Percentiles rank a stretch among this genome's conserved stretches.
phyloP scores from a whole-genome alignment of 202 grass and related monocot genomes.

The Brachypodium distachyon region DNA sequence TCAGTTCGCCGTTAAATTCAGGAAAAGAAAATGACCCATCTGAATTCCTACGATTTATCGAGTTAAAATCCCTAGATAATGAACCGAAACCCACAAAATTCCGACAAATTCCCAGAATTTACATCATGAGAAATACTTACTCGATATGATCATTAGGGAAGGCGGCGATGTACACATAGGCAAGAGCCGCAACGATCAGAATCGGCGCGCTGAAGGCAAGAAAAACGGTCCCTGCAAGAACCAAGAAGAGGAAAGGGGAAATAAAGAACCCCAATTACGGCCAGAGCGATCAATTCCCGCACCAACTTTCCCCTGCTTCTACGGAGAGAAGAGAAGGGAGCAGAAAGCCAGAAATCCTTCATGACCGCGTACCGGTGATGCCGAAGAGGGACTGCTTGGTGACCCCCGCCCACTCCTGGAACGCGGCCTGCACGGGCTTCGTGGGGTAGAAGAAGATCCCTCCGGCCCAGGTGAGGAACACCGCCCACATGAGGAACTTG shows the following conservation, averaged over 20 bases:
- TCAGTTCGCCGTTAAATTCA: background rate
- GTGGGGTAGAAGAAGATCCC: constrained; percentile 70
- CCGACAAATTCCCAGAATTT: background rate
- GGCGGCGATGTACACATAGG: constrained; percentile 58
- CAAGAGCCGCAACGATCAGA: constrained; percentile 56
- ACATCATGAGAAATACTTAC: constrained; percentile 31
- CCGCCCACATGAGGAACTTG: constrained; percentile 71
- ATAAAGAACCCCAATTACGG: background rate
- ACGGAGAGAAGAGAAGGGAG: background rate
- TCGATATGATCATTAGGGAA: constrained; percentile 44
- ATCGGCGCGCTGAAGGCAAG: constrained; percentile 67
- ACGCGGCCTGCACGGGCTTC: constrained; percentile 15
- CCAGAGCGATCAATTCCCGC: background rate
- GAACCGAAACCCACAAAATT: background rate
- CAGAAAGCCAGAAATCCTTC: background rate
- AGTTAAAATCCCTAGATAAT: background rate
- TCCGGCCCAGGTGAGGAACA: constrained; percentile 58
- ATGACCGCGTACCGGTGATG: constrained; percentile 37
- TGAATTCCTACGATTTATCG: too few relatives aligned
- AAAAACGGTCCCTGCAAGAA: constrained; percentile 60
- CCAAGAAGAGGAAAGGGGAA: background rate
- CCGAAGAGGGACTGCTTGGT: constrained; percentile 43
- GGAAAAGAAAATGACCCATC: background rate
- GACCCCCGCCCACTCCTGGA: constrained; percentile 2
- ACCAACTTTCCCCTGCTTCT: background rate